Base-by-base conservation (phyloP, 176 grass and related monocot genomes). In the Triticum urartu region DNA sequence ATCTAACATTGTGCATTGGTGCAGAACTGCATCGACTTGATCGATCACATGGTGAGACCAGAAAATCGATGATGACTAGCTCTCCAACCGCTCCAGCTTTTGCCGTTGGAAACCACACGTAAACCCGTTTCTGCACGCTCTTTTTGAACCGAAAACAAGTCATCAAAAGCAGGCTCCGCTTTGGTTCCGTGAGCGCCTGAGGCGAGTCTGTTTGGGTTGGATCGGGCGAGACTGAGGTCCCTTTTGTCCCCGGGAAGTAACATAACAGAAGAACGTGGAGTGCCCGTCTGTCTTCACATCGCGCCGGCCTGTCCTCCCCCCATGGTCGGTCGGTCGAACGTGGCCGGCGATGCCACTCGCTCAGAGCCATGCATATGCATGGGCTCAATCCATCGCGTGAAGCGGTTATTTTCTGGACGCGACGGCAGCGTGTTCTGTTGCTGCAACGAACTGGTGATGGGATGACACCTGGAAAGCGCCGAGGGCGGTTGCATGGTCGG, bases 371-470 rank as follows among this genome's bases (percentile, higher is more conserved):
- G 50, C 48, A 67, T 77, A 47, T 36, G 33, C 14, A 35, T 11
- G 39, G 35, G 39, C 39, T 48, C 43, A 12, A 18, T 71, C 67
- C 17, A 12, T 4, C 56, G 69, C 34, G 5, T 20, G 81, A 64
- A 36, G 72, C 52, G 61, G 83, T 82, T 38, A 56, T 28, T 63
- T 77, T 28, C 21, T 17, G 14, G 38, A 64, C 14, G 35, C 32
- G 82, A 21, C 10, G 10, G 10, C 61, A 9, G n/a, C 11, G 24
- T 39, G 22, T n/a, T 89, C 70, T 64, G 83, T 78, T 90, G 64
- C 79, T 73, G 79, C 89, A 87, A 87, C 84, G 13, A 64, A 83
- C 74, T 24, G 64, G 50, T 90, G 84, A 90, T 66, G 22, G 18
- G 5, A 6, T 5, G 79, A 64, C 73, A 83, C 62, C 50, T 83